Evolutionary conservation across 306 rosid genomes (phyloP), one percentile per base, ranked within the genome.

Genomic region (Neltuma alba): DNA sequence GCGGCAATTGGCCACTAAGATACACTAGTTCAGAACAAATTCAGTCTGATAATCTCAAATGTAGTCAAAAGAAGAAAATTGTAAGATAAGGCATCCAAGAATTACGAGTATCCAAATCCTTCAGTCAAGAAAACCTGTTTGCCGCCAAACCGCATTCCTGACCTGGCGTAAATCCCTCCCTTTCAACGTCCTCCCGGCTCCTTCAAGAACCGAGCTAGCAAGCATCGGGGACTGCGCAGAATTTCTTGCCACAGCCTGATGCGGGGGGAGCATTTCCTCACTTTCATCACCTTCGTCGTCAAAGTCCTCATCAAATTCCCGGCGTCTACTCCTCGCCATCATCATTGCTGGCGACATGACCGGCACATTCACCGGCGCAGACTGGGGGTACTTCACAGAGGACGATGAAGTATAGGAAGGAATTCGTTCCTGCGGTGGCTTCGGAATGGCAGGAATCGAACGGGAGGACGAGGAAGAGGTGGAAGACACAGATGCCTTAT

Each of bases 331-430:
- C 41, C 66, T 72, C 52, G 55, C 74, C 34, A 52, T 52, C 23
- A 54, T 47, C 87, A 70, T 83, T 12, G 76, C 84, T 75, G 42
- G 70, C 1, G 93, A 72, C 78, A 90, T 23, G 2, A 90, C 14
- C 5, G 97, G 98, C 0, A 92, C 91, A 50, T 90, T 89, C 25
- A 92, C 84, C 44, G 97, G 98, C 28, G 96, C 97, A 1, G 98
- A 92, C 71, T 85, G 96, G 50, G 38, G 93, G 75, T 52, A 88
- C 86, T 82, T 89, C n/a, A 65, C 27, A 6, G 92, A 67, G 3
- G 88, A 75, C 8, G 83, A 78, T 5, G 89, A 64, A 44, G 86
- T 9, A 50, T 80, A 68, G 2, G 65, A 23, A 0, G 85, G 75
- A 65, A 73, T 76, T 15, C 88, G 88, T 0, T 88, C 88, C n/a